phyloP scores from a whole-genome alignment of 1,139 yeast genomes.

The Candida sanyaensis region DNA sequence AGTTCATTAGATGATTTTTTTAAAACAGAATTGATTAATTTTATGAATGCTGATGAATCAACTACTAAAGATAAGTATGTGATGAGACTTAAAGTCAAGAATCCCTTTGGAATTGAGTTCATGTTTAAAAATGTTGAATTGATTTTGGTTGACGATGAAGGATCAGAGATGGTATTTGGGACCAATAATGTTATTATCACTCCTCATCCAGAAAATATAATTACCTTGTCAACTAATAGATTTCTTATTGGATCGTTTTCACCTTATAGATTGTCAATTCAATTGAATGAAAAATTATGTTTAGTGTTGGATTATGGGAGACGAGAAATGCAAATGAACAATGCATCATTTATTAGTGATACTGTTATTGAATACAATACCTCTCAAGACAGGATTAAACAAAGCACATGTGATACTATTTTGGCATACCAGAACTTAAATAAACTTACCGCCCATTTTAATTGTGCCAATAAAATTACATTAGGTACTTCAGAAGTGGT shows the following conservation, averaged over 20 bases:
- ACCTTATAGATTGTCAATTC: constrained; percentile 22
- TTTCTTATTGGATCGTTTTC: constrained; percentile 28
- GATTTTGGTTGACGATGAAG: constrained; percentile 19
- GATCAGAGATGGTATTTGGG: constrained; percentile 9
- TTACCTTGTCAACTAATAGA: constrained; percentile 21
- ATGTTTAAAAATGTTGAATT: constrained; percentile 22
- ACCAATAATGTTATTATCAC: constrained; percentile 9
- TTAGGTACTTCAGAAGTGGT: constrained; percentile 24
- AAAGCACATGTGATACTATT: background rate
- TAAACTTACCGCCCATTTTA: constrained; percentile 26
- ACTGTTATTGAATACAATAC: constrained; percentile 12
- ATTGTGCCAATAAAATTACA: constrained; percentile 18
- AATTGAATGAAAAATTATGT: constrained; percentile 22
- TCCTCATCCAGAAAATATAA: constrained; percentile 15
- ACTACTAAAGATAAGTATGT: constrained; percentile 22
- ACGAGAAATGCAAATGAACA: constrained; percentile 3
- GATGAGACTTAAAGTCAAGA: constrained; percentile 25
- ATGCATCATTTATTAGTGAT: constrained; percentile 12
- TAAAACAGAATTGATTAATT: constrained; percentile 25
- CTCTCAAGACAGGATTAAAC: background rate
- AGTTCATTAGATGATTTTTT: constrained; percentile 36
- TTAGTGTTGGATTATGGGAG: constrained; percentile 13
- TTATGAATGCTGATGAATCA: constrained; percentile 24
- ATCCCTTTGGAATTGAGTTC: constrained; percentile 29
- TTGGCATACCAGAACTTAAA: constrained; percentile 17